phyloP scores from a whole-genome alignment of 345 rosid genomes.

The Raphanus sativus region DNA sequence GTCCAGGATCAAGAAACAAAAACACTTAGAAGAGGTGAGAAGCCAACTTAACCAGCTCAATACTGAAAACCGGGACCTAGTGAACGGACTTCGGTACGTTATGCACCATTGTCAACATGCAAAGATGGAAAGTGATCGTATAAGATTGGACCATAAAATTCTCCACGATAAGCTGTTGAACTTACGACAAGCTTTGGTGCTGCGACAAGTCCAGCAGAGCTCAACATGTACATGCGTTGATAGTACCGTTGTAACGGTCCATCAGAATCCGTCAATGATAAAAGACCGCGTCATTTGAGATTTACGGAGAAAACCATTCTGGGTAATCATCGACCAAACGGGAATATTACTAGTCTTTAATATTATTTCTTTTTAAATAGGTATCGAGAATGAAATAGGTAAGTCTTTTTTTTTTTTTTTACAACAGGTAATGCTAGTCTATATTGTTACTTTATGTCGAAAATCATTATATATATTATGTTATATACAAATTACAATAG shows the following conservation, averaged over 20 bases:
- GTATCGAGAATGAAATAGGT: not conserved
- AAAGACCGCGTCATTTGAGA: conserved; percentile 40
- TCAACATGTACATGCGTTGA: conserved; percentile 46
- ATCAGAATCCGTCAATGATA: conserved; percentile 49
- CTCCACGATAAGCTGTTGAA: conserved; percentile 60
- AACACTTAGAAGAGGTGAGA: conserved; percentile 69
- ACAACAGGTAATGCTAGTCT: not conserved
- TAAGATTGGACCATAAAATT: conserved; percentile 52
- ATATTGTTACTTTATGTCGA: not conserved
- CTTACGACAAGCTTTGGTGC: conserved; percentile 47
- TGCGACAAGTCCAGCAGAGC: conserved; percentile 56
- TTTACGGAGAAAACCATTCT: not conserved
- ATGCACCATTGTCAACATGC: conserved; percentile 45
- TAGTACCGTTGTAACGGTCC: conserved; percentile 37
- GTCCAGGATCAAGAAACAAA: conserved; percentile 78
- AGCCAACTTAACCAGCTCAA: conserved; percentile 64
- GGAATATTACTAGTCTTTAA: not conserved
- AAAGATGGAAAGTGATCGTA: conserved; percentile 55
- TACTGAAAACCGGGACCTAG: conserved; percentile 58
- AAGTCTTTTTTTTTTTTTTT: not conserved
- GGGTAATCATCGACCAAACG: not conserved
- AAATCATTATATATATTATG: not conserved
- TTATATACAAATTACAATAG: not conserved
- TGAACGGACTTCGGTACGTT: conserved; percentile 52
- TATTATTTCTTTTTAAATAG: not conserved